Evolutionary conservation across 208 protist species (phyloP), one percentile per base, ranked within the genome.

Genomic region (Vickermania ingenoplastis): DNA sequence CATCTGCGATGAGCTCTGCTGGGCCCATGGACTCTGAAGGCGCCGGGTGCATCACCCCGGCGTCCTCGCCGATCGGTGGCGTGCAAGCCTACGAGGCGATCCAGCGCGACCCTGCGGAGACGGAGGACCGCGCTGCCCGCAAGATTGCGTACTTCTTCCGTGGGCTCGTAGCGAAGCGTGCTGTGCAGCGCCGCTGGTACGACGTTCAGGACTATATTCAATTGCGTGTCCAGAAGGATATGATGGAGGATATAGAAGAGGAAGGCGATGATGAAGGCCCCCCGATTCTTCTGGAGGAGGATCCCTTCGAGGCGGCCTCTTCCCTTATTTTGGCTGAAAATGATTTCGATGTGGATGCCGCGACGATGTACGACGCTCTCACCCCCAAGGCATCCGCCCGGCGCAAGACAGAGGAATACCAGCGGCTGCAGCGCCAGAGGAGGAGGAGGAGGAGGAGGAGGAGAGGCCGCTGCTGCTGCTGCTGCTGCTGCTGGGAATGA

Each of bases 121-220:
- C 57, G 3, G 23, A 31, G 36, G 59, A 63, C n/a, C 48, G 36
- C 36, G 36, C 36, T 7, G 36, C 36, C 36, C 11, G 22, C 59
- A 41, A 3, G 24, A 31, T 60, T 30, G 61, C 57, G 22, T 30
- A 52, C 54, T 53, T 57, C 27, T 61, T 65, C 30, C 56, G 56
- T 31, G 53, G 21, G 41, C 5, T 41, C 3, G 41, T 31, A 2
- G 45, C 41, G 22, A 61, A 62, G 54, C 3, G 17, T 55, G 11
- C n/a, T 7, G 51, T 55, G 22, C 24, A 27, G 22, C 51, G 51
- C 7, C 51, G 7, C 7, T 28, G 51, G 22, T 22, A 55, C n/a
- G 51, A 22, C 22, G 51, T 55, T 5, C 24, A 22, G n/a, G 51
- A 22, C 11, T 11, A 11, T 11, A 22, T 55, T 22, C 11, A 22